Evolutionary conservation across 495 filamentous ascomycete species (phyloP), one percentile per base, ranked within the genome.

Genomic region (Lepidopterella palustris): DNA sequence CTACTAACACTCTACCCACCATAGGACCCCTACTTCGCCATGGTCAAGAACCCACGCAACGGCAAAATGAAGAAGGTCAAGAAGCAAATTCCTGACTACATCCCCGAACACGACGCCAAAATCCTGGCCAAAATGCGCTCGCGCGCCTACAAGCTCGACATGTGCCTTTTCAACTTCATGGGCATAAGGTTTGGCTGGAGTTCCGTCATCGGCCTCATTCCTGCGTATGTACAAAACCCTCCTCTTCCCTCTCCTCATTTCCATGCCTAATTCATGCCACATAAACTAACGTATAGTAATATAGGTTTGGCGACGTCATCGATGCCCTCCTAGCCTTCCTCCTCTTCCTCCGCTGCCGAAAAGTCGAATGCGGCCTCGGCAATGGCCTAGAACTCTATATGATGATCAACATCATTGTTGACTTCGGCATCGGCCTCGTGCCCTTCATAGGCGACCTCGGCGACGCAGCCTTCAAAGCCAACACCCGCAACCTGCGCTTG

Each of bases 391-490:
- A 72, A 40, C 70, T 69, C n/a, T 74, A 76, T 65, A 96, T 97
- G 92, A 57, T 88, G 53, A 70, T 88, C 58, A 89, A 95, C 71
- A 79, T 97, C 45, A 49, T 83, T 2, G 52, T 92, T 26, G 93
- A 97, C 71, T 88, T 95, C 61, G 65, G 82, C 53, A 78, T 96
- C 42, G 93, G 93, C 13, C 75, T 98, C 6, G 76, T 96, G 20
- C 93, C 93, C 0, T 81, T 97, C 62, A 54, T 96, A 5, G 93
- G 93, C 20, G 93, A 97, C 65, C 24, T 97, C 24, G 80, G 80
- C 32, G 93, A 97, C 68, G 82, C 81, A 5, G 65, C 60, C 20
- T 59, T 68, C 61, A 76, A 73, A 62, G 64, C 58, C 65, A 76
- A 76, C 47, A 67, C 67, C 35, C 62, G 61, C 58, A 73, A 73